Base-by-base conservation (phyloP, 208 protist genomes). In the Leishmania lainsoni region DNA sequence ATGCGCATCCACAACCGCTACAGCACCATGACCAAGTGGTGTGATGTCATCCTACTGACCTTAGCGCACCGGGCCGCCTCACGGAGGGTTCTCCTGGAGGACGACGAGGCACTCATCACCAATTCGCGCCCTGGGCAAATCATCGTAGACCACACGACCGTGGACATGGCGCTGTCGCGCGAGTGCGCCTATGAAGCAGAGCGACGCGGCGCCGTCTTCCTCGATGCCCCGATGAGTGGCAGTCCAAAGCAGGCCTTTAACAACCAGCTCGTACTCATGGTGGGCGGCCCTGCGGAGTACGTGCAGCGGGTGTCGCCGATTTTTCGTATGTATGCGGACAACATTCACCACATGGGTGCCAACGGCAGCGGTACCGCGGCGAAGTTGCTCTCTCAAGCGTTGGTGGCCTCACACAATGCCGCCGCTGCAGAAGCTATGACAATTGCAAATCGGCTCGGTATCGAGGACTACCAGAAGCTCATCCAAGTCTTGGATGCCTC, bases 71-170 rank as follows among this genome's bases (percentile, higher is more conserved):
- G 83, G 39, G 86, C 79, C 59, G 92, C 93, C 17, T 76, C 88
- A 26, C 86, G 86, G 3, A 76, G 83, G 65, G 92, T 92, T 66
- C 87, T 95, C 16, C 85, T 96, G 26, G 87, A 92, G 76, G 87
- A 90, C 77, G 83, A 76, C 39, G 91, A 94, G 80, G 86, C 93
- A n/a, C 83, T 98, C 35, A 77, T 98, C 58, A 63, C 78, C 16
- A 87, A 93, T 83, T 91, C 92, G 2, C 90, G 93, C 17, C 88
- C 86, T 14, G 95, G 95, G 16, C 93, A 96, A 75, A 94, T 98
- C 29, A 93, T 98, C 42, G 90, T 98, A 20, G 91, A 97, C 83
- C 95, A 98, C 92, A 96, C 93, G 17, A 97, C 95, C 17, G 91
- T 95, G 12, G 95, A 96, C 79, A 85, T 94, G 32, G 88, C 89